These are phyloP conservation scores for Musa troglodytarum DNA, from an alignment of 176 grass and related monocot species.

Conservation along the genomic window DNA sequence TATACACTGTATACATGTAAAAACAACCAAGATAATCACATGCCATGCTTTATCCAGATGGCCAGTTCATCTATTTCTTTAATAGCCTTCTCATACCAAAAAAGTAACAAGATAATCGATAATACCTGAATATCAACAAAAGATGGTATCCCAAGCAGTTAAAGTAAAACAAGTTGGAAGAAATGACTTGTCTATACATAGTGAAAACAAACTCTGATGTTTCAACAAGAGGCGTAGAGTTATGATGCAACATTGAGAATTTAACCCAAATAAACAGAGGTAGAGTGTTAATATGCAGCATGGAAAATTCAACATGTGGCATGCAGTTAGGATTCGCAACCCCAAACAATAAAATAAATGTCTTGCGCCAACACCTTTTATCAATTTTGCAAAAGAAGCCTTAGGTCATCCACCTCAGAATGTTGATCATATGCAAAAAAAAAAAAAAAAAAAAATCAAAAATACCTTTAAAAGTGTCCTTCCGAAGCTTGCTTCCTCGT, in stretches of 20 bases:
- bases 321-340: neutral
- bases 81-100: no score
- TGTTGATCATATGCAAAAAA: neutral
- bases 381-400: neutral
- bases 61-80: no score
- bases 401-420: neutral
- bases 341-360: neutral
- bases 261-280: no score
- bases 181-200: neutral
- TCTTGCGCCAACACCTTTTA: neutral
- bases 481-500: constrained; percentile 95
- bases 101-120: no score
- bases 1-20: neutral
- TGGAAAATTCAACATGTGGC: neutral
- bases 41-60: neutral
- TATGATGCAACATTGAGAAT: no score
- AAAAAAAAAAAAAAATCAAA: neutral
- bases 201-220: neutral
- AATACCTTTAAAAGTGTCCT: constrained; percentile 89
- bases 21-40: neutral
- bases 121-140: neutral
- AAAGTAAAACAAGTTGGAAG: no score
- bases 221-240: neutral
- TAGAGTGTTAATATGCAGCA: neutral
- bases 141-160: neutral